Base-by-base conservation (phyloP, 176 grass and related monocot species). In the Eremochloa ophiuroides region DNA sequence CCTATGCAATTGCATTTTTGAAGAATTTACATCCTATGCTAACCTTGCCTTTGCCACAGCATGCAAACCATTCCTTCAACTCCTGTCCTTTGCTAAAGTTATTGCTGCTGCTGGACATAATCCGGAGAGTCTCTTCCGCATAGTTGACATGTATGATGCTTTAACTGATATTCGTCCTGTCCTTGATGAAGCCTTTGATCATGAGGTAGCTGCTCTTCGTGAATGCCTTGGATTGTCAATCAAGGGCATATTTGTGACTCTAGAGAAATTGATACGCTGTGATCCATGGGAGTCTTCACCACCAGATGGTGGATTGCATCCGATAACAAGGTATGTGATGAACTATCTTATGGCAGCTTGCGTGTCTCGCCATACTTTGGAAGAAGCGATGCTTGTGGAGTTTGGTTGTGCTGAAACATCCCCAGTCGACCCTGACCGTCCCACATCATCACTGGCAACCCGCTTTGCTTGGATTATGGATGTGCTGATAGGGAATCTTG, bases 311-410 rank as follows among this genome's bases (percentile, higher is more conserved):
- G 78, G 89, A 64, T 50, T 85, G 2, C 82, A 91, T 60, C 89
- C 89, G 14, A 82, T 88, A 15, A 91, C 85, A 51, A 87, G 89
- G 20, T 91, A 91, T 66, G 85, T 91, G 18, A 91, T 91, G 78
- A 91, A 91, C 73, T 91, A 85, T 68, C 85, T 91, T 47, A 42
- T 71, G 30, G 47, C 78, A 35, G 78, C 89, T 16, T 82, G 89
- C 58, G 60, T 12, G 17, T 91, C 29, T 71, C 89, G 73, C 55
- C 89, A 66, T 64, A 82, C 89, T 22, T 56, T 91, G 48, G 89
- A 91, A 74, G 82, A 88, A 68, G 74, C 69, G 58, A 88, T 91
- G 78, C 40, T 78, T 20, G 46, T 53, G 22, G 85, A 85, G 6
- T 80, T 58, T 59, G 77, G 77, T 73, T 40, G 28, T 61, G 59